A percentile compares a stretch with the other conserved stretches of the same genome.
Evolutionary conservation across 495 filamentous ascomycete species (phyloP).

Genomic region (Penicillium lagena): DNA sequence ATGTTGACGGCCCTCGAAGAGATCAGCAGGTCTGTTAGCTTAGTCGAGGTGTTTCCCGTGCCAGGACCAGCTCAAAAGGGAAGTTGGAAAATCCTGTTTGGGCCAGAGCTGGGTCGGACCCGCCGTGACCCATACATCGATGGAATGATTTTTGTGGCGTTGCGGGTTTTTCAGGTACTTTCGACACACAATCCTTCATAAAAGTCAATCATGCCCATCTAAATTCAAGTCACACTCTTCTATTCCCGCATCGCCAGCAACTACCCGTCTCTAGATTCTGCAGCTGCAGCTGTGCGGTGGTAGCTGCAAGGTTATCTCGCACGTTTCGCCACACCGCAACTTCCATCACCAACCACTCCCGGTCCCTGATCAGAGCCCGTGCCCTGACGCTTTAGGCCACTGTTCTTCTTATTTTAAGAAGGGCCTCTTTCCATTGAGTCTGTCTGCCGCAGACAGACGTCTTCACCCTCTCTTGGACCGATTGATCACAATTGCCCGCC

Average conservation of each 20-base stretch:
- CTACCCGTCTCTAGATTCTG: background rate
- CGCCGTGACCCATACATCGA: no score
- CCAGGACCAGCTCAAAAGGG: no score
- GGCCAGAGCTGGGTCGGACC: no score
- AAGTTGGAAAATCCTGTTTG: no score
- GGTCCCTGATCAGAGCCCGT: conserved; percentile 9
- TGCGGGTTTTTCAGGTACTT: no score
- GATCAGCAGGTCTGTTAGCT: no score
- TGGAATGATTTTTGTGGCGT: no score
- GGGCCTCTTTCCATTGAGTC: background rate
- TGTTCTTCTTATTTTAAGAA: conserved; percentile 18
- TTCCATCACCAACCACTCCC: conserved; percentile 9
- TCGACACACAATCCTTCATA: no score
- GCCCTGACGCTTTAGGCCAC: conserved; percentile 15
- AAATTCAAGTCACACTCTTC: background rate
- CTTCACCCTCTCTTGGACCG: background rate
- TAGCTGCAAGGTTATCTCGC: conserved; percentile 20
- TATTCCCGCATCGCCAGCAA: background rate
- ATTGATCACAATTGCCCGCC: conserved; percentile 15
- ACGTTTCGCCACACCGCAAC: conserved; percentile 19
- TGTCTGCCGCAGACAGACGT: no score
- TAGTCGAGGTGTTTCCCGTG: no score
- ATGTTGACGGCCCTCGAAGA: no score
- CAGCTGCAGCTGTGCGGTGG: background rate
- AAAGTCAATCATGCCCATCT: no score